Percentiles rank a stretch among this genome's conserved stretches.
Evolutionary conservation across 495 filamentous ascomycete genomes (phyloP).

Genomic region (Aspergillus baeticus): DNA sequence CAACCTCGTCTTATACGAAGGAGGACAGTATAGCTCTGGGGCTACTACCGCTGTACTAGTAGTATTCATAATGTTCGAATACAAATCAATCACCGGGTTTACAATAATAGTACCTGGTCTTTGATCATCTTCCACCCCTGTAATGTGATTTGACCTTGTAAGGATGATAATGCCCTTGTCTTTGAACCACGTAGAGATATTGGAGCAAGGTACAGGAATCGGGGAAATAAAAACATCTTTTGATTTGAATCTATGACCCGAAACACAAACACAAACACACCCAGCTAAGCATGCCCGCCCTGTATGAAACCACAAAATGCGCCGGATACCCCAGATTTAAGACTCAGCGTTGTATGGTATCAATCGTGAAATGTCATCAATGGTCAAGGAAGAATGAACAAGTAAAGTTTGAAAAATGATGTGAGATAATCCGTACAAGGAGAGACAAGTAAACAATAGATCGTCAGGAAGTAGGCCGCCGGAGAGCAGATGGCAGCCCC

Average conservation of each 20-base stretch:
- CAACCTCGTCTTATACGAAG: too few relatives aligned
- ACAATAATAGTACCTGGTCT: too few relatives aligned
- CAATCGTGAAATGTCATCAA: conserved; percentile 26
- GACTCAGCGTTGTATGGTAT: conserved; percentile 26
- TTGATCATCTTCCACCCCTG: too few relatives aligned
- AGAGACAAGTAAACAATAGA: conserved; percentile 12
- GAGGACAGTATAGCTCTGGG: too few relatives aligned
- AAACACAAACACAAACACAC: not conserved
- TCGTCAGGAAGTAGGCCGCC: conserved; percentile 16
- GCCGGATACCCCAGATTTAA: conserved; percentile 20
- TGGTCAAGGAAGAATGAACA: not conserved
- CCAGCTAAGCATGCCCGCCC: not conserved
- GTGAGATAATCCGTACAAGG: conserved; percentile 13
- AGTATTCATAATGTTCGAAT: too few relatives aligned
- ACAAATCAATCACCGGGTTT: too few relatives aligned
- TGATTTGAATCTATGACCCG: not conserved
- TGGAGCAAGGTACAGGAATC: not conserved
- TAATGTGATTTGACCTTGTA: conserved; percentile 1
- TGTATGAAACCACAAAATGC: conserved; percentile 1
- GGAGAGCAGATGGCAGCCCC: conserved; percentile 44
- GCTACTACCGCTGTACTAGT: too few relatives aligned
- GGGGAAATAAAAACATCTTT: not conserved
- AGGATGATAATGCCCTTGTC: not conserved
- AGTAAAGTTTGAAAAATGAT: conserved; percentile 1
- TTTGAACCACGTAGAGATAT: not conserved